These are phyloP conservation scores for Deuterostichococcus epilithicus DNA, from an alignment of 139 green algal species.

Conservation along the genomic window DNA sequence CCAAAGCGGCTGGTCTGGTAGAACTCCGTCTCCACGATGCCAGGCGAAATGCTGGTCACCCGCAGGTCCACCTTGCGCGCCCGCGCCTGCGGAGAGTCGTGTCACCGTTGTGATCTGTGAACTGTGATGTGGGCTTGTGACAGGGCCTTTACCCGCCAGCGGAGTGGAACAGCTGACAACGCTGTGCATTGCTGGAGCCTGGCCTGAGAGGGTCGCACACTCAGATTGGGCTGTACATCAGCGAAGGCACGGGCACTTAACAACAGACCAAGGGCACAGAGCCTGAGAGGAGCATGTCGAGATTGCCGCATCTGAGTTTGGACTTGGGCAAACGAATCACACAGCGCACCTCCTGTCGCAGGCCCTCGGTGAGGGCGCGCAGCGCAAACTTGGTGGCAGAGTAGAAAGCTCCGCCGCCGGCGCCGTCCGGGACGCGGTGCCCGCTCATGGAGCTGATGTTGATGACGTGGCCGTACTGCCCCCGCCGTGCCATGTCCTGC, in stretches of 20 bases:
- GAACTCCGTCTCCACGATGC: constrained; percentile 71
- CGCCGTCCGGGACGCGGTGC: constrained; percentile 58
- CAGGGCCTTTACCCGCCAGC: too few species aligned
- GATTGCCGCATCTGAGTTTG: too few species aligned
- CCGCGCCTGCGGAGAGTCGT: constrained; percentile 34
- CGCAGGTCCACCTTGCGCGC: constrained; percentile 44
- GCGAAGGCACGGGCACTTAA: too few species aligned
- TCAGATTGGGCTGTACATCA: too few species aligned
- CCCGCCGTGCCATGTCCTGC: constrained; percentile 64
- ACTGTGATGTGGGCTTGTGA: too few species aligned
- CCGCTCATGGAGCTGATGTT: constrained; percentile 65
- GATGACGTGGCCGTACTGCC: constrained; percentile 68
- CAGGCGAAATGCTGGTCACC: constrained; percentile 63
- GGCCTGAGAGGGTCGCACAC: too few species aligned
- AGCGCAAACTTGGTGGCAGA: constrained; percentile 52
- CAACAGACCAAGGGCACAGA: too few species aligned
- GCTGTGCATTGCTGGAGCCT: too few species aligned
- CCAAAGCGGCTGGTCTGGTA: constrained; percentile 41
- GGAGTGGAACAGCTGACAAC: too few species aligned
- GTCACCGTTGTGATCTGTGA: not conserved
- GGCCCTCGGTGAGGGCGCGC: constrained; percentile 56
- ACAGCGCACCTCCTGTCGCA: constrained; percentile 56
- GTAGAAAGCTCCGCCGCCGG: constrained; percentile 30
- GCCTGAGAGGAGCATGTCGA: too few species aligned
- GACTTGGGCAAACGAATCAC: not conserved